Percentiles rank a stretch among this genome's conserved stretches.
phyloP scores from a whole-genome alignment of 768 basidiomycete genomes.

The Kwoniella bestiolae region DNA sequence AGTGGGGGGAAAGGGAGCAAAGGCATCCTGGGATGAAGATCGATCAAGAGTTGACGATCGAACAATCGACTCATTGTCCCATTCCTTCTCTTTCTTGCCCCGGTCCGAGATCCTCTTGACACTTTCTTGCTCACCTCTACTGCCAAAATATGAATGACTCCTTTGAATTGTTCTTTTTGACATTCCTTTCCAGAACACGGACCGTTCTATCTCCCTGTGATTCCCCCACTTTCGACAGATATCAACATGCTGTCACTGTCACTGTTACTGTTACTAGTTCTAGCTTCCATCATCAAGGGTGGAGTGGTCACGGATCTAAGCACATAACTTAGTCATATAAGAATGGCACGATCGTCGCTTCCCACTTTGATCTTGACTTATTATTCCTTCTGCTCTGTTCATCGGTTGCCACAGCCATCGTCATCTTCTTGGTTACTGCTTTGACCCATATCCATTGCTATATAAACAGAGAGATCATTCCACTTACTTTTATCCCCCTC shows the following conservation, averaged over 20 bases:
- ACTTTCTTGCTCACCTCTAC: not conserved
- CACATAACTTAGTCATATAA: not conserved
- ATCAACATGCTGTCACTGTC: not conserved
- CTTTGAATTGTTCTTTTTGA: not conserved
- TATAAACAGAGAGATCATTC: not conserved
- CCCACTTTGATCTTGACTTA: not conserved
- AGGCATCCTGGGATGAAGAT: slow-evolving; percentile 4
- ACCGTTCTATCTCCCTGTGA: not conserved
- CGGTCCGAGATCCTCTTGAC: not conserved
- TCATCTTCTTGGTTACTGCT: not conserved
- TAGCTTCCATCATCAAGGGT: not conserved
- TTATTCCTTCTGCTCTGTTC: not conserved
- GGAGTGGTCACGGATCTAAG: not conserved
- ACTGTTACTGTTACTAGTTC: not conserved
- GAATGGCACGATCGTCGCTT: not conserved
- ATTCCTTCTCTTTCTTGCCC: not conserved
- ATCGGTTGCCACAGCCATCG: slow-evolving; percentile 8
- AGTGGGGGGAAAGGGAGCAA: slow-evolving; percentile 10
- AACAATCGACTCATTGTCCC: not conserved
- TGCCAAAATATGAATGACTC: not conserved
- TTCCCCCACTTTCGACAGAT: slow-evolving; percentile 8
- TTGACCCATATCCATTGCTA: not conserved
- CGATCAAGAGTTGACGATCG: slow-evolving; percentile 3
- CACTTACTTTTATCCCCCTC: not conserved
- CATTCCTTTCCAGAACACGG: slow-evolving; percentile 3